Evolutionary conservation across 345 rosid species (phyloP).

Genomic region (Eucalyptus tenuipes): DNA sequence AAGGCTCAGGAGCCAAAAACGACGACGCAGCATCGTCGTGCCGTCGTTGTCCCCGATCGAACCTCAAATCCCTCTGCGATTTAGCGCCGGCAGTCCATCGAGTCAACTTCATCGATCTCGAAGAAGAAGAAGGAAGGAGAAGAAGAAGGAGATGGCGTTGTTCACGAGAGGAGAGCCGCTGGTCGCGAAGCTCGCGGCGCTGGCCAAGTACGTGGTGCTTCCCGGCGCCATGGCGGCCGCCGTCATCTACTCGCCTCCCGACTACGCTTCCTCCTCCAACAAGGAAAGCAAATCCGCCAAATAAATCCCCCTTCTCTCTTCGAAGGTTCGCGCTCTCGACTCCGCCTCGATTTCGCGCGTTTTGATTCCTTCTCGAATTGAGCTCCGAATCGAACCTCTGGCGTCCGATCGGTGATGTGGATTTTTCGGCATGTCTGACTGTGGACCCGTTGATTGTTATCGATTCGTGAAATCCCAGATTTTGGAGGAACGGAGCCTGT

Average conservation of each 20-base stretch:
- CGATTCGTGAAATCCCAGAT: background rate
- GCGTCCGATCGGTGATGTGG: background rate
- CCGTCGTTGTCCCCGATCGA: background rate
- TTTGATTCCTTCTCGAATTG: background rate
- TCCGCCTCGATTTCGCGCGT: background rate
- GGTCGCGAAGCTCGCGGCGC: conserved; percentile 44
- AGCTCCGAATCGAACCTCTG: background rate
- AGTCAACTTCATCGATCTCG: background rate
- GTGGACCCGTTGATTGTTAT: background rate
- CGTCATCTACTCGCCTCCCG: conserved; percentile 54
- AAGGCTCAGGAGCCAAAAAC: background rate
- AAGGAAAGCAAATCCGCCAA: conserved; percentile 15
- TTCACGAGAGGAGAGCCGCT: conserved; percentile 53
- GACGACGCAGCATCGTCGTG: background rate
- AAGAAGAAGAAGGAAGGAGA: background rate
- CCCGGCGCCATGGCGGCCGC: conserved; percentile 66
- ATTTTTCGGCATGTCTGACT: background rate
- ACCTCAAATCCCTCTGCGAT: background rate
- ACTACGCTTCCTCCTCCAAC: background rate
- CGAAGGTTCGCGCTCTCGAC: background rate
- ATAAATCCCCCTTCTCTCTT: background rate
- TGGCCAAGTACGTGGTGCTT: conserved; percentile 39
- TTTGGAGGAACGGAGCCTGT: background rate
- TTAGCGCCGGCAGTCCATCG: too few relatives aligned
- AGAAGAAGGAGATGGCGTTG: conserved; percentile 12